A percentile compares a stretch with the other conserved stretches of the same genome.
phyloP scores from a whole-genome alignment of 192 early-diverging fungal genomes.

The Chytriomyces sp. region DNA sequence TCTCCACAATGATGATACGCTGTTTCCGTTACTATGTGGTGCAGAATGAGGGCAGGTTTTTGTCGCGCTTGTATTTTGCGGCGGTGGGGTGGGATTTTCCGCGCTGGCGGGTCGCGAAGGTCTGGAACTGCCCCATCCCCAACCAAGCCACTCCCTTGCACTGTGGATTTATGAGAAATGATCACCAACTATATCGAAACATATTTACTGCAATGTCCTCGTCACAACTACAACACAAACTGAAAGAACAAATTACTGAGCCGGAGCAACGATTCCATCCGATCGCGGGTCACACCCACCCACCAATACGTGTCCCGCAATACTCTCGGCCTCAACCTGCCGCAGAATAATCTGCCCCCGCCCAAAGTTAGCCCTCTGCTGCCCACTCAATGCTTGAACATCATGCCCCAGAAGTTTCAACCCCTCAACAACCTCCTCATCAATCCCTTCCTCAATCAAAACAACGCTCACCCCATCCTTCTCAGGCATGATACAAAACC shows the following conservation, averaged over 20 bases:
- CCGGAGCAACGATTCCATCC: conserved; percentile 29
- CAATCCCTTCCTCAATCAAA: conserved; percentile 70
- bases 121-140: too few species aligned
- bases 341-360: conserved; percentile 74
- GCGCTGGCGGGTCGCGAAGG: too few species aligned
- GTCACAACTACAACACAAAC: too few species aligned
- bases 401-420: conserved; percentile 66
- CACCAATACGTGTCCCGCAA: conserved; percentile 22
- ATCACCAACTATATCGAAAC: too few species aligned
- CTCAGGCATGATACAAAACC: conserved; percentile 65
- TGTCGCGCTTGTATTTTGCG: too few species aligned
- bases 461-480: conserved; percentile 39
- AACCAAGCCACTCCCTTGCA: too few species aligned
- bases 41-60: too few species aligned
- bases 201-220: too few species aligned
- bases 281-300: conserved; percentile 43
- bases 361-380: conserved; percentile 66
- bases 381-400: conserved; percentile 50
- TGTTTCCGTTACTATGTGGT: too few species aligned
- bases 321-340: conserved; percentile 22
- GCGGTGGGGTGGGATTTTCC: too few species aligned
- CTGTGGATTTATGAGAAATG: too few species aligned
- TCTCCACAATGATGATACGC: not conserved
- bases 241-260: not conserved
- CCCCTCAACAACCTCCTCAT: conserved; percentile 40